Base-by-base conservation (phyloP, 2,329 filamentous ascomycete genomes). In the Fusarium floridanum region DNA sequence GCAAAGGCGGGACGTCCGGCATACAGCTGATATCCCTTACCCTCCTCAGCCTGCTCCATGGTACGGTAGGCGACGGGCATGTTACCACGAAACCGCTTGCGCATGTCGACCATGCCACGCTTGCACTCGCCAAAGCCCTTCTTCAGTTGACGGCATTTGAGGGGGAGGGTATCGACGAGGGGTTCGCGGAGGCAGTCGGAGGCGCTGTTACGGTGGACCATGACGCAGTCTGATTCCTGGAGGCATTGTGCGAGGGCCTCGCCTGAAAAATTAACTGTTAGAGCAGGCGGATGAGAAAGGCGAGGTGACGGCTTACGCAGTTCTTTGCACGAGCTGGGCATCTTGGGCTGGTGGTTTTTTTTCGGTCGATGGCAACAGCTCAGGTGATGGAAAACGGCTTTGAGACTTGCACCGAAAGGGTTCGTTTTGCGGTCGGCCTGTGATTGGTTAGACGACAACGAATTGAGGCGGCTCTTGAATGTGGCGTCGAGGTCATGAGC, bases 311-410 rank as follows among this genome's bases (percentile, higher is more conserved):
- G 86, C 94, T 77, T 90, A 98, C 96, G 92, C 82, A 99, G 94
- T 84, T 98, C 96, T 91, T 95, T 94, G 87, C 97, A 99, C 73
- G 96, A 98, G 84, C 94, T 95, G 68, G 96, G 95, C 97, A 98
- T 98, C 64, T 83, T 87, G 82, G 64, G 50, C 67, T 71, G 70
- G 68, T 27, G 66, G 68, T 27, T 29, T 29, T 29, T 29, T 29
- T 27, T 27, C 67, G 61, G 73, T 56, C 70, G 64, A 68, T 57
- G 66, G 50, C 71, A 69, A 65, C 77, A 69, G 66, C 77, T 79
- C 70, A 67, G 72, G 64, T 73, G 69, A 76, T 75, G 67, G 60
- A 32, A 78, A 78, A 72, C 48, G 27, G 48, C 48, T n/a, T 10
- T 6, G 11, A 53, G 27, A 32, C 24, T 29, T n/a, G 10, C 27